phyloP scores from a whole-genome alignment of 768 basidiomycete species.

The Phlebiopsis gigantea region DNA sequence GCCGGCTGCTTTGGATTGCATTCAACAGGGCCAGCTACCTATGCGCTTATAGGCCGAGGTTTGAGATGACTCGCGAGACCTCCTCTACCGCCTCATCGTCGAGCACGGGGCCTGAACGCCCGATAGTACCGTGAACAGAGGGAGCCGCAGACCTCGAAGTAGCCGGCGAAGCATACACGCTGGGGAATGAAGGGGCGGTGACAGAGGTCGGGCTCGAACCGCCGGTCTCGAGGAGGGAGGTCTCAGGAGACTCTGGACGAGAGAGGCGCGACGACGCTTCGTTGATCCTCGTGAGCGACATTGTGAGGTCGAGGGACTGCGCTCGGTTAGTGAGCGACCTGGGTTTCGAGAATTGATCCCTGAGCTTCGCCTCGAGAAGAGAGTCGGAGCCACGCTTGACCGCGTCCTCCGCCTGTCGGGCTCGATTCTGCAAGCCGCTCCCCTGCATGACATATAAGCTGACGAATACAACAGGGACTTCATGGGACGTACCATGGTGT shows the following conservation, averaged over 20 bases:
- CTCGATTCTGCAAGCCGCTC: slow-evolving; percentile 61
- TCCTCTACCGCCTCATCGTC: slow-evolving; percentile 19
- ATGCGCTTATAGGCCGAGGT: slow-evolving; percentile 40
- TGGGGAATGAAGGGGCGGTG: slow-evolving; percentile 78
- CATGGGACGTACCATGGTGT: slow-evolving; percentile 58
- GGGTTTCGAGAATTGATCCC: slow-evolving; percentile 70
- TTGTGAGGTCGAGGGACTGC: slow-evolving; percentile 84
- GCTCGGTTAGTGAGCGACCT: slow-evolving; percentile 83
- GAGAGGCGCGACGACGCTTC: slow-evolving; percentile 60
- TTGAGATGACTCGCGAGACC: slow-evolving; percentile 22
- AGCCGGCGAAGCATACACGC: slow-evolving; percentile 70
- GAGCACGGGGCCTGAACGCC: slow-evolving; percentile 25
- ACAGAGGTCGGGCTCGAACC: slow-evolving; percentile 76
- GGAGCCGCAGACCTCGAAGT: slow-evolving; percentile 31
- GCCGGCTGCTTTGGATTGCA: neutral
- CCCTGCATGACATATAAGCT: slow-evolving; percentile 34
- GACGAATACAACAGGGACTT: slow-evolving; percentile 15
- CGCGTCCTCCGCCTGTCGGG: slow-evolving; percentile 69
- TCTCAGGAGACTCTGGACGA: slow-evolving; percentile 77
- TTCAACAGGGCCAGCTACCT: neutral
- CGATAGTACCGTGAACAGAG: slow-evolving; percentile 23
- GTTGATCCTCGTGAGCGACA: slow-evolving; percentile 76
- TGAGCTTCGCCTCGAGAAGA: slow-evolving; percentile 76
- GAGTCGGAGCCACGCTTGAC: slow-evolving; percentile 83
- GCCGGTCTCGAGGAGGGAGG: slow-evolving; percentile 68